A percentile compares a stretch with the other conserved stretches of the same genome.
Conservation (phyloP, 352 stramenopile species). For the Globisporangium okanoganense region DNA sequence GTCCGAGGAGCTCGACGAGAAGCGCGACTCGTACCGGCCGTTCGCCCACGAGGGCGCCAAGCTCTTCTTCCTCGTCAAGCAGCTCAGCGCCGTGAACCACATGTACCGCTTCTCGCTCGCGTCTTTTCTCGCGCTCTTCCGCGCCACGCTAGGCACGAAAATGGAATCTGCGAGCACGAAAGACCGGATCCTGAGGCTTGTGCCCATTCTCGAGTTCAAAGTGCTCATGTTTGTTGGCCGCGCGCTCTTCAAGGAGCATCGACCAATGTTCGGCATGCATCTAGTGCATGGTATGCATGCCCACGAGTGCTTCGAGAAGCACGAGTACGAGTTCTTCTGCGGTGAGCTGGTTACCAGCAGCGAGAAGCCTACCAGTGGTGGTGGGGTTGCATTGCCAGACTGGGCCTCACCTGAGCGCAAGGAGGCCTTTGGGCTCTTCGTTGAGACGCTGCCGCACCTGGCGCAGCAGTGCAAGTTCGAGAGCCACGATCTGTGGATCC, state of each 20-base stretch:
- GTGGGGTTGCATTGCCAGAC: constrained; percentile 35
- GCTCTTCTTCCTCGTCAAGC: constrained; percentile 94
- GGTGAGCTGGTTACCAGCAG: constrained; percentile 60
- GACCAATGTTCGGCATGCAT: constrained; percentile 93
- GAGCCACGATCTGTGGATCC: constrained; percentile 82
- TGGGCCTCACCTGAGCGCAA: constrained; percentile 85
- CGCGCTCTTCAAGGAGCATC: constrained; percentile 92
- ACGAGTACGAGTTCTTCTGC: constrained; percentile 93
- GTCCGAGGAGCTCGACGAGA: constrained; percentile 89
- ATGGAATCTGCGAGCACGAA: constrained; percentile 76
- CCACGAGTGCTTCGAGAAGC: constrained; percentile 85
- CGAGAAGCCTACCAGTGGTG: constrained; percentile 17
- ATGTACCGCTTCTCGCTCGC: constrained; percentile 96
- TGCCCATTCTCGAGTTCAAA: constrained; percentile 86
- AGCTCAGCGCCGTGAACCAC: constrained; percentile 88
- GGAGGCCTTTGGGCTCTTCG: constrained; percentile 75
- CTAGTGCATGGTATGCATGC: constrained; percentile 91
- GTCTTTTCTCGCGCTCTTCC: constrained; percentile 89
- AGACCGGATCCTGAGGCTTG: constrained; percentile 78
- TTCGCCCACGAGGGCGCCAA: constrained; percentile 88
- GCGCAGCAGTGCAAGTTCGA: constrained; percentile 79
- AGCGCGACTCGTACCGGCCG: constrained; percentile 87
- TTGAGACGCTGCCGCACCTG: constrained; percentile 68
- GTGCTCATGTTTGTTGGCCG: constrained; percentile 91
- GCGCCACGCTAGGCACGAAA: constrained; percentile 70